Percentiles rank a stretch among this genome's conserved stretches.
phyloP scores from a whole-genome alignment of 192 early-diverging fungal species.

The Coemansia sp. region DNA sequence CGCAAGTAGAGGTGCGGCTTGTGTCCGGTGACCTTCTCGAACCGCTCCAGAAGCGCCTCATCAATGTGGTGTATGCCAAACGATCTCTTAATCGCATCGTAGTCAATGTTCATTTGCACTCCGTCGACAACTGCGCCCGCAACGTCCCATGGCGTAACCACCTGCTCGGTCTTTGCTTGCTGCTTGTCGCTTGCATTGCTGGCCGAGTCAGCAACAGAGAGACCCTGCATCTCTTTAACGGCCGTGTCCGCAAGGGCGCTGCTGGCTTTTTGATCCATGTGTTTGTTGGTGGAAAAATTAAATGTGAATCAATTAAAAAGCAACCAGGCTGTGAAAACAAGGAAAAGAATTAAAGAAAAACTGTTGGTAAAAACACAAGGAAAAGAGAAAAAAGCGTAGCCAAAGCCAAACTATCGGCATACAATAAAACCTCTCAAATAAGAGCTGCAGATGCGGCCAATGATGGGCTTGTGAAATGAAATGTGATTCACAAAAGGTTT shows the following conservation, averaged over 20 bases:
- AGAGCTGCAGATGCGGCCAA: too few species aligned
- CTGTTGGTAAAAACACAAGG: too few species aligned
- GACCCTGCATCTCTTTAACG: conserved; percentile 16
- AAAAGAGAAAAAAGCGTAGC: too few species aligned
- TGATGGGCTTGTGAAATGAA: too few species aligned
- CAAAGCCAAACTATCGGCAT: too few species aligned
- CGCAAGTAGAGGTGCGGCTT: conserved; percentile 81
- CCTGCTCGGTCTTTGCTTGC: conserved; percentile 18
- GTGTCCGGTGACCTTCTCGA: conserved; percentile 83
- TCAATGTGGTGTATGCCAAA: conserved; percentile 89
- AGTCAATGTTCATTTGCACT: conserved; percentile 85
- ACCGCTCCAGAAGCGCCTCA: conserved; percentile 69
- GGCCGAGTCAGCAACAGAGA: background rate
- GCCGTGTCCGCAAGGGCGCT: conserved; percentile 5
- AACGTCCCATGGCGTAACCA: conserved; percentile 90
- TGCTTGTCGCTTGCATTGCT: background rate
- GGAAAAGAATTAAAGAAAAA: too few species aligned
- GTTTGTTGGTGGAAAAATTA: background rate
- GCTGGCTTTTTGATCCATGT: background rate
- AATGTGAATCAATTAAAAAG: background rate
- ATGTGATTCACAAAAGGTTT: too few species aligned
- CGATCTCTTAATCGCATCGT: conserved; percentile 81
- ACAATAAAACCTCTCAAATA: too few species aligned
- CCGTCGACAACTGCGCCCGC: conserved; percentile 90
- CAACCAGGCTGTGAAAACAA: too few species aligned